Base-by-base conservation (phyloP, 768 basidiomycete species). In the Collybia nuda region DNA sequence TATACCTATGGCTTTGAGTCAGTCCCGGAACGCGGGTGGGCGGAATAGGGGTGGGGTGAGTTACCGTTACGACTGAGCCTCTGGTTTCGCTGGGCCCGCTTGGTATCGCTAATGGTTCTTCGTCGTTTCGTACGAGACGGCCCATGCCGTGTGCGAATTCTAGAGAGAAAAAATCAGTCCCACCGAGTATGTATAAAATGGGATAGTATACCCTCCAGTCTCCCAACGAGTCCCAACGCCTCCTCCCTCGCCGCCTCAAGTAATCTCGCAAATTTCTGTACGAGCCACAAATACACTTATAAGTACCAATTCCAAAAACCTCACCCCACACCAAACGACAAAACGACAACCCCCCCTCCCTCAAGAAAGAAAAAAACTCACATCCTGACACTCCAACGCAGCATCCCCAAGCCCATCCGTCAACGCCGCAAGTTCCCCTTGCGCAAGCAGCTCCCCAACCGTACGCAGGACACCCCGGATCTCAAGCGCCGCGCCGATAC, bases 351-450 rank as follows among this genome's bases (percentile, higher is more conserved):
- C n/a, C n/a, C n/a, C n/a, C n/a, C n/a, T n/a, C n/a, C n/a, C n/a
- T n/a, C n/a, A n/a, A n/a, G n/a, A 18, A 11, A 36, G 23, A 12
- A n/a, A 24, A 23, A 8, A 24, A 22, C 39, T 48, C 38, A 50
- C 49, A 15, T 50, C 49, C 29, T 44, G 49, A 40, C 49, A 50
- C 7, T 42, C 42, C 28, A 43, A 15, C 32, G 49, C 49, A 35
- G 38, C 29, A 7, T 32, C 22, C 3, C n/a, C 32, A 26, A 50
- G 22, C 24, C 23, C 19, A 5, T 19, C 36, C 40, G 47, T 40
- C 21, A 23, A n/a, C 21, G 19, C 41, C 11, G 18, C 42, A 15
- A 32, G 41, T 12, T 50, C 40, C 3, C 36, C 41, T n/a, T 50
- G 8, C 17, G 40, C 49, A 8, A 50, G 32, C 41, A 35, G 36